Base-by-base conservation (phyloP, 352 stramenopile genomes). In the Blastocystis sp. region DNA sequence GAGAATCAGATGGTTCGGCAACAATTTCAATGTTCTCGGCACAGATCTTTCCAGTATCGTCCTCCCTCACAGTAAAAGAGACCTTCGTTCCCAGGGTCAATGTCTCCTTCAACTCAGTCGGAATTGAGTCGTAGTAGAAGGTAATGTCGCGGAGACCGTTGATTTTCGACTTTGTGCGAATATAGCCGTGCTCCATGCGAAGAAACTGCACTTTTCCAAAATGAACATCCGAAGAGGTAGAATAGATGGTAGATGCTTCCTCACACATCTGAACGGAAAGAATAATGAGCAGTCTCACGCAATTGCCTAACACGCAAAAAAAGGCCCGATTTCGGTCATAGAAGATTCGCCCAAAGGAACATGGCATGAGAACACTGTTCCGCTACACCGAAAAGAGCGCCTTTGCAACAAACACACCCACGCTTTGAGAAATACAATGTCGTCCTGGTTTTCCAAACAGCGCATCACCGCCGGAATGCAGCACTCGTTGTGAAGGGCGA, bases 171-270 rank as follows among this genome's bases (percentile, higher is more conserved):
- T 81, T 81, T 3, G 48, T 81, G 11, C 71, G 71, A 81, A 81
- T 81, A 45, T 81, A 81, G 19, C 71, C 71, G 65, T 81, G 71
- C 48, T 81, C 71, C 54, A 68, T 45, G 21, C 71, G 24, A 3
- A 81, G 48, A 28, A 81, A 81, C n/a, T 81, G 71, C 52, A 81
- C 71, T 52, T 81, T 81, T 17, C 71, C 71, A 64, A 45, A n/a
- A 64, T 81, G 60, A 24, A 43, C 38, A 24, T 65, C 48, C 24
- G 42, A 40, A 40, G 64, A 4, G 38, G 19, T 42, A 4, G n/a
- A 24, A 9, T 40, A 11, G 64, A 40, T 40, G 64, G 45, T 24
- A 14, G 48, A 17, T 14, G 48, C 6, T 14, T 17, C 6, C 14
- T 57, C 48, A 57, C 48, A 57, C 48, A 57, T 57, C 14, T 57